Conservation (phyloP, 2,329 filamentous ascomycete species). For the Blastomyces parvus region DNA sequence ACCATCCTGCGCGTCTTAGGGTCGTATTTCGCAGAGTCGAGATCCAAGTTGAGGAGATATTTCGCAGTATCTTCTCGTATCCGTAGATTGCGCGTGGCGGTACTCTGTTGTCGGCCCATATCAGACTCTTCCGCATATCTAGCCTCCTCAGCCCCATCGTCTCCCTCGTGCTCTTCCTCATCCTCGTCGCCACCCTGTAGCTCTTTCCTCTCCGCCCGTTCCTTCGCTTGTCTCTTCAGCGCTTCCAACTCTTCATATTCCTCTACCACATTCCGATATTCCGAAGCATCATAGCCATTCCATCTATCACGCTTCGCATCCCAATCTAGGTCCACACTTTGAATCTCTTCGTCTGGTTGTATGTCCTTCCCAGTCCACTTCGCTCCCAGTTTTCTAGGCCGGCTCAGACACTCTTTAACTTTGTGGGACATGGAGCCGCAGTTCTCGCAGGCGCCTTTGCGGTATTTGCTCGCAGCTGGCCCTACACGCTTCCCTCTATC, state of each 20-base stretch:
- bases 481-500: conserved; percentile 76
- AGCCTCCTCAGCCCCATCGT: conserved; percentile 38
- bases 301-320: conserved; percentile 96
- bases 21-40: conserved; percentile 95
- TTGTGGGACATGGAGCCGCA: conserved; percentile 97
- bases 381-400: conserved; percentile 80
- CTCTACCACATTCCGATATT: conserved; percentile 79
- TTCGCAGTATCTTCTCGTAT: conserved; percentile 96
- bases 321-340: conserved; percentile 83
- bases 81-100: conserved; percentile 78
- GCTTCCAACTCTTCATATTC: conserved; percentile 82
- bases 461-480: conserved; percentile 87
- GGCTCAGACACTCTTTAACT: conserved; percentile 81
- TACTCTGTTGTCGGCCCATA: conserved; percentile 89
- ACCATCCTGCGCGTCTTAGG: conserved; percentile 91
- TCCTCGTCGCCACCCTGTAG: conserved; percentile 47
- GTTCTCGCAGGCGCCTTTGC: conserved; percentile 97
- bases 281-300: conserved; percentile 90
- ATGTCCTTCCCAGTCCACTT: conserved; percentile 91
- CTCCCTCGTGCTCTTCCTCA: conserved; percentile 49
- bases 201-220: conserved; percentile 41
- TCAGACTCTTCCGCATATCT: conserved; percentile 89
- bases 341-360: conserved; percentile 77
- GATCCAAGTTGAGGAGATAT: conserved; percentile 86
- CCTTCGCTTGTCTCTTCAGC: conserved; percentile 50